phyloP scores from a whole-genome alignment of 495 filamentous ascomycete genomes.

The Lepraria neglecta region DNA sequence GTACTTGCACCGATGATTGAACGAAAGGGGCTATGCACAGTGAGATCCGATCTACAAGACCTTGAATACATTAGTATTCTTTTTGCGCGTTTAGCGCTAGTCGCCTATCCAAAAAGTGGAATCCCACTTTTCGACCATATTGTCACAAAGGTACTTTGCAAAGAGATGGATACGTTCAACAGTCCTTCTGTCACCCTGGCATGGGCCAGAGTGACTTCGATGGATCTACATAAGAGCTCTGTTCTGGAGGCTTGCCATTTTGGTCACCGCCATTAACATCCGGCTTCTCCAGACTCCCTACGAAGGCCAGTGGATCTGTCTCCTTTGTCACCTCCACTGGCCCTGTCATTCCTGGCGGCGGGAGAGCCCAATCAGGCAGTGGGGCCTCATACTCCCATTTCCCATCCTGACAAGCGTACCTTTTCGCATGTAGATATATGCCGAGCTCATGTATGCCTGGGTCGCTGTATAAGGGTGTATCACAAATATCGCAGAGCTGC shows the following conservation, averaged over 20 bases:
- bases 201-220: constrained; percentile 1
- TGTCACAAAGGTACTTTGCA: not conserved
- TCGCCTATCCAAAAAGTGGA: no score
- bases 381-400: constrained; percentile 81
- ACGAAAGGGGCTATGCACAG: no score
- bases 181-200: not conserved
- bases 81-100: no score
- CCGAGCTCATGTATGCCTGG: constrained; percentile 83
- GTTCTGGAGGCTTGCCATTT: not conserved
- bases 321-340: constrained; percentile 26
- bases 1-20: no score
- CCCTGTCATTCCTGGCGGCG: constrained; percentile 49
- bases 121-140: not conserved
- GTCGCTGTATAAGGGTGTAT: constrained; percentile 85
- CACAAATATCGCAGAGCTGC: constrained; percentile 68
- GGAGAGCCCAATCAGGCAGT: constrained; percentile 79
- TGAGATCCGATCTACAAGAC: no score
- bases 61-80: no score
- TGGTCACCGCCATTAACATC: constrained; percentile 1
- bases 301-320: constrained; percentile 26
- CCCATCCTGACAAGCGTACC: constrained; percentile 75
- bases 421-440: constrained; percentile 85
- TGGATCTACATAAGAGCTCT: constrained; percentile 1
- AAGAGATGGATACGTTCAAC: no score
- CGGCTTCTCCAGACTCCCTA: constrained; percentile 10